These are phyloP conservation scores for Sesbania bispinosa DNA, from an alignment of 306 rosid species.

Conservation along the genomic window DNA sequence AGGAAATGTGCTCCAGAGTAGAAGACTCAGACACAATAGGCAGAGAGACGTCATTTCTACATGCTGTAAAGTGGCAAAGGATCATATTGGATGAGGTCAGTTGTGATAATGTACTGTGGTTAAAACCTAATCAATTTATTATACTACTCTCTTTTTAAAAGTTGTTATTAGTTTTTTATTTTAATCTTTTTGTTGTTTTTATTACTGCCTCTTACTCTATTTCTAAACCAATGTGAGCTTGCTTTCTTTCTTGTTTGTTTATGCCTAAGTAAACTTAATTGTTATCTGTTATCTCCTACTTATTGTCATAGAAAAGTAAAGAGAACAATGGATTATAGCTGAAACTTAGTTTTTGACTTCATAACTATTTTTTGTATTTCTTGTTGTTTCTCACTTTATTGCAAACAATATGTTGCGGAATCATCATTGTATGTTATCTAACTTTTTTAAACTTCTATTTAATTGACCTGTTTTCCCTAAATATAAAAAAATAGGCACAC, in stretches of 20 bases:
- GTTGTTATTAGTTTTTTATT: too few relatives aligned
- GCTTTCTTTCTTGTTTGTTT: background rate
- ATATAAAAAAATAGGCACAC: slow-evolving; percentile 60
- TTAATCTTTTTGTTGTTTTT: background rate
- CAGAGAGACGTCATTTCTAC: slow-evolving; percentile 50
- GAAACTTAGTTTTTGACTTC: background rate
- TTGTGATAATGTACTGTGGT: slow-evolving; percentile 13
- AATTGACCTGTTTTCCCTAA: slow-evolving; percentile 4
- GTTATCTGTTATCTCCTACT: background rate
- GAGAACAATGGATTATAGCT: background rate
- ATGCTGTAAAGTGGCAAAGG: slow-evolving; percentile 78
- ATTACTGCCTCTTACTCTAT: background rate
- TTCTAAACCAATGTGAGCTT: background rate
- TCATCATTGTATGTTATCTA: background rate
- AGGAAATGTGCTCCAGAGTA: background rate
- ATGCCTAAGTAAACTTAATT: background rate
- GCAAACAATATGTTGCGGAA: background rate
- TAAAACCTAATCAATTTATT: background rate
- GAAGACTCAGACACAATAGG: slow-evolving; percentile 18
- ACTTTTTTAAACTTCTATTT: background rate
- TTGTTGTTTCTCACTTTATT: slow-evolving; percentile 13
- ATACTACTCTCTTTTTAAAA: background rate
- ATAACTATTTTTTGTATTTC: background rate
- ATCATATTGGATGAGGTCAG: slow-evolving; percentile 90
- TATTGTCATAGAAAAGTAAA: background rate